phyloP scores from a whole-genome alignment of 345 rosid species.

The Anastatica hierochuntica region DNA sequence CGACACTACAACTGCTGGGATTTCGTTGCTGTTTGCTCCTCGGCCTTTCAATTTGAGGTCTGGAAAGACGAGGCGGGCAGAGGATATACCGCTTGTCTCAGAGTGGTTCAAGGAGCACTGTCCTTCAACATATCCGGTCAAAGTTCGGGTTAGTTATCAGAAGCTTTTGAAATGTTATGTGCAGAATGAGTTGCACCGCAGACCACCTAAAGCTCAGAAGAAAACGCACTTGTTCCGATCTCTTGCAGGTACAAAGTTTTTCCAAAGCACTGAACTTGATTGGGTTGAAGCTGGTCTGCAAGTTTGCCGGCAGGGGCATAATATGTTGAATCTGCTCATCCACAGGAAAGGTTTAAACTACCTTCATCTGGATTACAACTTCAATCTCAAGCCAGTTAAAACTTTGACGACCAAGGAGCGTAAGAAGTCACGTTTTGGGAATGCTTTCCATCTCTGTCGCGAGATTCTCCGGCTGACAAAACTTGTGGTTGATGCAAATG shows the following conservation, averaged over 20 bases:
- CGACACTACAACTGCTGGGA: slow-evolving; percentile 80
- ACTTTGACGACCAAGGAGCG: slow-evolving; percentile 87
- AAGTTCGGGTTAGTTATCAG: slow-evolving; percentile 89
- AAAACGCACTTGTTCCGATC: slow-evolving; percentile 82
- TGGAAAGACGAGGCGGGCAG: slow-evolving; percentile 75
- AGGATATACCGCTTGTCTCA: slow-evolving; percentile 86
- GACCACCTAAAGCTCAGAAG: slow-evolving; percentile 93
- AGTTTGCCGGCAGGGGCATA: slow-evolving; percentile 89
- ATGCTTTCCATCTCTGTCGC: slow-evolving; percentile 93
- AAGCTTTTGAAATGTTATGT: slow-evolving; percentile 80
- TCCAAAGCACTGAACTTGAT: slow-evolving; percentile 82
- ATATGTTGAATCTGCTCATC: slow-evolving; percentile 79
- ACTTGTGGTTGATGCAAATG: slow-evolving; percentile 89
- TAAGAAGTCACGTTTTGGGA: slow-evolving; percentile 80
- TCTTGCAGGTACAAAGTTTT: slow-evolving; percentile 78
- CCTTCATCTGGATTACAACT: slow-evolving; percentile 81
- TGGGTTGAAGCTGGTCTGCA: slow-evolving; percentile 95
- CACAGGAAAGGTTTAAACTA: slow-evolving; percentile 79
- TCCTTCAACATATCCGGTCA: slow-evolving; percentile 81
- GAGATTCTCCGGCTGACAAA: slow-evolving; percentile 73
- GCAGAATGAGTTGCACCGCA: slow-evolving; percentile 73
- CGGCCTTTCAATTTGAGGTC: slow-evolving; percentile 89
- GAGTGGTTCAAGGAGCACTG: slow-evolving; percentile 97
- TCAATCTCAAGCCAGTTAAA: slow-evolving; percentile 82
- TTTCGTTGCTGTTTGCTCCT: slow-evolving; percentile 70